These are phyloP conservation scores for Populus trichocarpa DNA, from an alignment of 441 rosid genomes.

Conservation along the genomic window DNA sequence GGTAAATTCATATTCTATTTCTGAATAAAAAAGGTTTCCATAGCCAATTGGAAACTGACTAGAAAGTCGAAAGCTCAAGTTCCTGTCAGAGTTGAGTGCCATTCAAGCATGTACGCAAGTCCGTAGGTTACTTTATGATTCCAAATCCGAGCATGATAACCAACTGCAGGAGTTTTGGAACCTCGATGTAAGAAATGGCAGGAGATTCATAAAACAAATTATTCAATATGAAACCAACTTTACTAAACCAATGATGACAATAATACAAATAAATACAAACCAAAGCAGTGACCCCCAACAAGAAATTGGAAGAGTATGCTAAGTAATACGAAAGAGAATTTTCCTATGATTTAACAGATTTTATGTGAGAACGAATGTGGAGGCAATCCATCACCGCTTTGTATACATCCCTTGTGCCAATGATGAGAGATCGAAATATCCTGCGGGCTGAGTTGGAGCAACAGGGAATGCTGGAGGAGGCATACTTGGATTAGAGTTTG, in stretches of 20 bases:
- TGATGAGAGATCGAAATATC: slow-evolving; percentile 43
- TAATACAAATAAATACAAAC: slow-evolving; percentile 7
- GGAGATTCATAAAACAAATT: neutral
- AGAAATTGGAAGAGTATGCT: neutral
- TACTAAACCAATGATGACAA: slow-evolving; percentile 1
- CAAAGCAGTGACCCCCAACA: neutral
- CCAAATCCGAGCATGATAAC: neutral
- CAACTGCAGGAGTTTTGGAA: neutral
- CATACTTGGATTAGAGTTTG: slow-evolving; percentile 16
- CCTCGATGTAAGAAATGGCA: neutral
- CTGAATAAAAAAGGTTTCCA: neutral
- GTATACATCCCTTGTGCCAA: slow-evolving; percentile 34
- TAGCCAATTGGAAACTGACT: too few species aligned
- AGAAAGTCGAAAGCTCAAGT: neutral
- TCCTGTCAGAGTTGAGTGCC: neutral
- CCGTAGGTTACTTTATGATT: too few species aligned
- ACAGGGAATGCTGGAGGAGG: slow-evolving; percentile 23
- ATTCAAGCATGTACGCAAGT: neutral
- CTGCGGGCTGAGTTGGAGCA: slow-evolving; percentile 34
- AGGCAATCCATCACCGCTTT: slow-evolving; percentile 23
- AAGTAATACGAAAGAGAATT: neutral
- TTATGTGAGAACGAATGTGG: neutral
- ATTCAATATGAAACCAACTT: neutral
- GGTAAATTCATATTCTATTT: neutral
- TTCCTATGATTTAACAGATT: slow-evolving; percentile 1